These are phyloP conservation scores for Pseudofabraea citricarpa DNA, from an alignment of 2,329 filamentous ascomycete species.

Conservation along the genomic window DNA sequence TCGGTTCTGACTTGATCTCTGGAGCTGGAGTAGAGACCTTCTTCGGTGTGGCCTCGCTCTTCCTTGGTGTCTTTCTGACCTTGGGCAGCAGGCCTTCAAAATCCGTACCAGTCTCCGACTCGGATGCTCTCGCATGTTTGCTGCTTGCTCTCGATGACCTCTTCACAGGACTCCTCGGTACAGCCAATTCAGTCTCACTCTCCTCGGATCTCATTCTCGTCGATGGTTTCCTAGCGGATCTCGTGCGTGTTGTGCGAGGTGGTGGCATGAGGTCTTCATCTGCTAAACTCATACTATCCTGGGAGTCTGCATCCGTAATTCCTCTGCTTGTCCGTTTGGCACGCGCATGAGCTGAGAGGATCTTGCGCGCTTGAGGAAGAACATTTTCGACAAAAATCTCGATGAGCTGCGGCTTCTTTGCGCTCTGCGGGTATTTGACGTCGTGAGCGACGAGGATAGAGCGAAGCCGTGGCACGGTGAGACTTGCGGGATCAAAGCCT, in stretches of 20 bases:
- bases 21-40: constrained; percentile 9
- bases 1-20: constrained; percentile 37
- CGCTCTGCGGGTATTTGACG: constrained; percentile 77
- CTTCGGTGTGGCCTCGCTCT: constrained; percentile 36
- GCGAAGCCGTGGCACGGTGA: constrained; percentile 84
- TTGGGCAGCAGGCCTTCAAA: constrained; percentile 32
- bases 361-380: constrained; percentile 69
- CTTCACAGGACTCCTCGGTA: constrained; percentile 46
- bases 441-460: constrained; percentile 89
- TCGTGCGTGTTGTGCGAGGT: constrained; percentile 46
- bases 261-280: constrained; percentile 51
- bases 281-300: constrained; percentile 57
- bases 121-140: constrained; percentile 47
- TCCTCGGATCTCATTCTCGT: constrained; percentile 44
- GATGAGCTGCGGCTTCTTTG: constrained; percentile 87
- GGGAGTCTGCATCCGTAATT: constrained; percentile 66
- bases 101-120: constrained; percentile 44
- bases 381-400: constrained; percentile 78
- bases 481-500: constrained; percentile 75
- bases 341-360: constrained; percentile 68
- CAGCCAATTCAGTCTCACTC: constrained; percentile 42
- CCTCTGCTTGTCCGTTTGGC: constrained; percentile 85
- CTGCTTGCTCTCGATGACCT: constrained; percentile 49
- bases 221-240: constrained; percentile 50
- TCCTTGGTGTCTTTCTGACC: constrained; percentile 43